Evolutionary conservation across 768 basidiomycete species (phyloP).

Genomic region (Lactarius deliciosus): DNA sequence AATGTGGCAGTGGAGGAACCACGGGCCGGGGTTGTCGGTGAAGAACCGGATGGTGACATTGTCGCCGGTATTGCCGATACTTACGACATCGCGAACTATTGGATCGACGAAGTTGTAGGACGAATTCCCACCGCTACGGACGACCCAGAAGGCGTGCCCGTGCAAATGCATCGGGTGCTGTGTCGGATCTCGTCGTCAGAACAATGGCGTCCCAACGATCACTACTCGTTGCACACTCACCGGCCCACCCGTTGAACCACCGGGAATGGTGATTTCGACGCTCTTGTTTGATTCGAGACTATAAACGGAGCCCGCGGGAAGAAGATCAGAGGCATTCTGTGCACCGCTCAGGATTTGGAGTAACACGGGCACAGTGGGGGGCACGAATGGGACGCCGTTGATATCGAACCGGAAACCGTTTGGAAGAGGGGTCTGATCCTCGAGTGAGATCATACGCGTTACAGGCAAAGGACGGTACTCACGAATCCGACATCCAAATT

Average conservation of each 20-base stretch:
- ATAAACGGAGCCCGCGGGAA: slow-evolving; percentile 51
- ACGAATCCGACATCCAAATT: slow-evolving; percentile 28
- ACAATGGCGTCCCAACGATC: not conserved
- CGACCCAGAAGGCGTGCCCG: slow-evolving; percentile 20
- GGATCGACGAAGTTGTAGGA: slow-evolving; percentile 29
- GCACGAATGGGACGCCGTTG: slow-evolving; percentile 39
- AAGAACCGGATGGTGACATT: slow-evolving; percentile 35
- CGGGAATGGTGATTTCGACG: slow-evolving; percentile 51
- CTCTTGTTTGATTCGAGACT: slow-evolving; percentile 46
- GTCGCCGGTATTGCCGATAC: slow-evolving; percentile 20
- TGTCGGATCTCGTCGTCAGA: not conserved
- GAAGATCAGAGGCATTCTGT: slow-evolving; percentile 46
- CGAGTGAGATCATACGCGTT: not conserved
- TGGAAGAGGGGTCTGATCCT: slow-evolving; percentile 7
- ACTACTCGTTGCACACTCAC: slow-evolving; percentile 11
- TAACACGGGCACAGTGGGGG: slow-evolving; percentile 51
- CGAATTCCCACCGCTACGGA: slow-evolving; percentile 20
- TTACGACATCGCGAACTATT: slow-evolving; percentile 29
- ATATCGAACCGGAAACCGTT: slow-evolving; percentile 40
- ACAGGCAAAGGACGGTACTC: not conserved
- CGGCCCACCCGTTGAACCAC: slow-evolving; percentile 39
- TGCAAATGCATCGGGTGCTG: slow-evolving; percentile 29
- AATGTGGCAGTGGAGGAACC: slow-evolving; percentile 37
- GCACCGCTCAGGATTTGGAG: slow-evolving; percentile 60
- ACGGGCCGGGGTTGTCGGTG: slow-evolving; percentile 36